A percentile compares a stretch with the other conserved stretches of the same genome.
Conservation (phyloP, 768 basidiomycete genomes). For the Collybia nuda region DNA sequence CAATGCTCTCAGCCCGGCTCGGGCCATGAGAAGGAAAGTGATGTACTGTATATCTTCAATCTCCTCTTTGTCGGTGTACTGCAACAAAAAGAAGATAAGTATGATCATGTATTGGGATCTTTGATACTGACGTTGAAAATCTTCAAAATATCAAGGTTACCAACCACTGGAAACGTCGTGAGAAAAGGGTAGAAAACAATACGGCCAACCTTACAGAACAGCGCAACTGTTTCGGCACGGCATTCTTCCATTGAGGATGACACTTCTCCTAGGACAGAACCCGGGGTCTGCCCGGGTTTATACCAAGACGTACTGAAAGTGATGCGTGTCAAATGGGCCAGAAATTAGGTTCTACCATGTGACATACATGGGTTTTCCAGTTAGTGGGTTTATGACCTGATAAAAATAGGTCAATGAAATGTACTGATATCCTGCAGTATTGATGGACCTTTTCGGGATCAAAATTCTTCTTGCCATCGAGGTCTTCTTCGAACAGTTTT, state of each 20-base stretch:
- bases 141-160: slow-evolving; percentile 72
- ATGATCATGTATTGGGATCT: background rate
- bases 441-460: slow-evolving; percentile 58
- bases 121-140: slow-evolving; percentile 68
- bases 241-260: slow-evolving; percentile 93
- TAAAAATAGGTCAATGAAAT: background rate
- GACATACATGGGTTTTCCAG: slow-evolving; percentile 66
- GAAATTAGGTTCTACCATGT: background rate
- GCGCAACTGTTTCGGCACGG: slow-evolving; percentile 84
- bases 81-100: background rate
- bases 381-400: slow-evolving; percentile 80
- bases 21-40: slow-evolving; percentile 85
- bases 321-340: background rate
- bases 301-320: slow-evolving; percentile 75
- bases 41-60: slow-evolving; percentile 79
- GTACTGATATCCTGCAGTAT: background rate
- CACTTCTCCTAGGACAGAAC: slow-evolving; percentile 80
- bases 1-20: slow-evolving; percentile 74
- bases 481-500: slow-evolving; percentile 76
- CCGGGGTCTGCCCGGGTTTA: slow-evolving; percentile 82
- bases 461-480: slow-evolving; percentile 81
- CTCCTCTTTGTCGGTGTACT: slow-evolving; percentile 71
- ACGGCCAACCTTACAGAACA: slow-evolving; percentile 58
- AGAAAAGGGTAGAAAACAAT: slow-evolving; percentile 1
- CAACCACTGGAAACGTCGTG: slow-evolving; percentile 48